phyloP scores from a whole-genome alignment of 2,329 filamentous ascomycete genomes.

The Nigrospora oryzae region DNA sequence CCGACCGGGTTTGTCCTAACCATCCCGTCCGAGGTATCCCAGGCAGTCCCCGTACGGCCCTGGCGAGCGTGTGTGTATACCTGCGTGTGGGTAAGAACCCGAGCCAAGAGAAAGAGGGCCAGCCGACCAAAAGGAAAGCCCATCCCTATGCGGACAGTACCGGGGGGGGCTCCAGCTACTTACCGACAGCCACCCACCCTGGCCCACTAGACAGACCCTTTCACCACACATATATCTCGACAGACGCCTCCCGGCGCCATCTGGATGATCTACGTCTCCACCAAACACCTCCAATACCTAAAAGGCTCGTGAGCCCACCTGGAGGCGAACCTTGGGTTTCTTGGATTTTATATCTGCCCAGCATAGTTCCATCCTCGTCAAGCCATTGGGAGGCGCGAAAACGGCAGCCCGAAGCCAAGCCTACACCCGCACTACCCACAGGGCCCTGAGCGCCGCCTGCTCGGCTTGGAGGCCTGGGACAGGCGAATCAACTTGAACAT shows the following conservation, averaged over 20 bases:
- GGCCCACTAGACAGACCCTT: constrained; percentile 15
- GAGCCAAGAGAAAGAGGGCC: constrained; percentile 1
- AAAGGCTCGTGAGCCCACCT: constrained; percentile 13
- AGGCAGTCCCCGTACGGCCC: neutral
- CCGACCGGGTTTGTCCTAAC: constrained; percentile 2
- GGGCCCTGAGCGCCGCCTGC: too few relatives aligned
- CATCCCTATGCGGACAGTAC: constrained; percentile 1
- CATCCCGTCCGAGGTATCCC: constrained; percentile 5
- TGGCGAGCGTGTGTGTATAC: neutral
- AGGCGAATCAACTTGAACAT: too few relatives aligned
- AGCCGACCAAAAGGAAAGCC: constrained; percentile 5
- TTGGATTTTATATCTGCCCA: too few relatives aligned
- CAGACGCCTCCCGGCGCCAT: constrained; percentile 22
- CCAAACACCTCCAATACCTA: constrained; percentile 13
- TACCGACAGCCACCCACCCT: constrained; percentile 4
- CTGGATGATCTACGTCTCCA: constrained; percentile 23
- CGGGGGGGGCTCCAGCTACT: neutral
- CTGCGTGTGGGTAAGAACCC: too few relatives aligned
- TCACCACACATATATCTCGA: constrained; percentile 18
- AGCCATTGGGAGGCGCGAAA: too few relatives aligned
- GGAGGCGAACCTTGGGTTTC: constrained; percentile 8
- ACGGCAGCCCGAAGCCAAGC: too few relatives aligned
- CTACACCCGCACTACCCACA: too few relatives aligned
- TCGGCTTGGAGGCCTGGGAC: too few relatives aligned
- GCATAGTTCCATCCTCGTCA: too few relatives aligned